Evolutionary conservation across 164 flowering plant genomes (phyloP).

Genomic region (Paratinospora sagittata): DNA sequence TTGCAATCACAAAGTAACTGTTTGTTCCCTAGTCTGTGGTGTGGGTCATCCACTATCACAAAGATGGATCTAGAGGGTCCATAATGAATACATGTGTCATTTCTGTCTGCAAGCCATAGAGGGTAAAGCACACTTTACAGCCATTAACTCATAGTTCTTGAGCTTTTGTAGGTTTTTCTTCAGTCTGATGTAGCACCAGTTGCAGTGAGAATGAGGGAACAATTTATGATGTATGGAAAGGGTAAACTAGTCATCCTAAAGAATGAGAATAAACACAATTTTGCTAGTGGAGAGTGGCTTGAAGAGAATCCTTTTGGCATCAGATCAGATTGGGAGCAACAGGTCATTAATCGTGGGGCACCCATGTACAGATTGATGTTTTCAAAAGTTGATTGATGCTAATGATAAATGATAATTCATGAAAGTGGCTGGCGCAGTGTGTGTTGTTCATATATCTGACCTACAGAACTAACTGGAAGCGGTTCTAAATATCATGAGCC

Average conservation of each 20-base stretch:
- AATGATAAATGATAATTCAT: conserved; percentile 10
- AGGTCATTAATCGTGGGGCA: conserved; percentile 63
- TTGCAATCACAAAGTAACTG: background rate
- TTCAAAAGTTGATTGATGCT: conserved; percentile 25
- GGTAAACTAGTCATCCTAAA: conserved; percentile 38
- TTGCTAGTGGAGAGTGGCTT: conserved; percentile 44
- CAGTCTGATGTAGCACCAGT: conserved; percentile 83
- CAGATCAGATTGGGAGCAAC: conserved; percentile 84
- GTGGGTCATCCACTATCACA: background rate
- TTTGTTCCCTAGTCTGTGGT: background rate
- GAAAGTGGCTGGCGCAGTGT: background rate
- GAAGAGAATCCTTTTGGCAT: conserved; percentile 78
- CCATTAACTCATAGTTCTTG: background rate
- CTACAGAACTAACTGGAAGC: background rate
- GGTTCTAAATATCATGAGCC: background rate
- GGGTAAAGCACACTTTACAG: background rate
- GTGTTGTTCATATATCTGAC: background rate
- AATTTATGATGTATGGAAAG: conserved; percentile 53
- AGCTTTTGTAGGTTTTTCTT: conserved; percentile 51
- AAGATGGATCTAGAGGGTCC: background rate
- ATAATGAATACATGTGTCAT: background rate
- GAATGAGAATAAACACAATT: conserved; percentile 11
- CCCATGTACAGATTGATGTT: conserved; percentile 80
- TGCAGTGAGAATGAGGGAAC: conserved; percentile 63
- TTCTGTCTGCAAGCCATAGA: background rate